Percentiles rank a stretch among this genome's conserved stretches.
phyloP scores from a whole-genome alignment of 495 filamentous ascomycete genomes.

The Aspergillus carlsbadensis region DNA sequence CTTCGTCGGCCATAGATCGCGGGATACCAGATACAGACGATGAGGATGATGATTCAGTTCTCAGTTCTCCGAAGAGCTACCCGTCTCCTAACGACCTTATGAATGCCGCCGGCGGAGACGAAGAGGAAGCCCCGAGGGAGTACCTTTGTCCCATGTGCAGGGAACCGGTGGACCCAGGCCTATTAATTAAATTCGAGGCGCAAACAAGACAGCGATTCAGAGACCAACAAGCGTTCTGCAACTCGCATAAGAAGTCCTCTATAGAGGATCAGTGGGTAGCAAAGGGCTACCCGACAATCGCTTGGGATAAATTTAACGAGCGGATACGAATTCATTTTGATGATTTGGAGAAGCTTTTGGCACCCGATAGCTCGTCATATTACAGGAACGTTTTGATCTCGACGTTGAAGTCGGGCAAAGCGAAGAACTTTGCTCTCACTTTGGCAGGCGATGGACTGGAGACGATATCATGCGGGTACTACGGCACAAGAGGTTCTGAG shows the following conservation, averaged over 20 bases:
- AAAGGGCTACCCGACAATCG: conserved; percentile 72
- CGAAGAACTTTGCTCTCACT: conserved; percentile 58
- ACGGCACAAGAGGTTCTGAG: conserved; percentile 73
- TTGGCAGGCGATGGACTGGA: conserved; percentile 36
- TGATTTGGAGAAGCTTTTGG: conserved; percentile 58
- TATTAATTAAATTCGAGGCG: conserved; percentile 47
- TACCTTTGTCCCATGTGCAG: conserved; percentile 68
- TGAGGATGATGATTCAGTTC: conserved; percentile 22
- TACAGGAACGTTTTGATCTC: conserved; percentile 61
- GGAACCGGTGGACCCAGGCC: conserved; percentile 51
- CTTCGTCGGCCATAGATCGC: conserved; percentile 15
- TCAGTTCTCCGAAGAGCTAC: conserved; percentile 21
- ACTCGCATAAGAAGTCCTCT: conserved; percentile 59
- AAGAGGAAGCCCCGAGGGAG: conserved; percentile 3
- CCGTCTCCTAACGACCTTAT: not conserved
- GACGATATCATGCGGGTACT: conserved; percentile 72
- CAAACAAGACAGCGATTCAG: conserved; percentile 55
- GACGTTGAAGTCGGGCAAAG: conserved; percentile 58
- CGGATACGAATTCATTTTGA: conserved; percentile 58
- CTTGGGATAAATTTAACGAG: conserved; percentile 69
- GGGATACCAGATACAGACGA: conserved; percentile 22
- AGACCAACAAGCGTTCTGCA: conserved; percentile 68
- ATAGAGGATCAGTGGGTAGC: conserved; percentile 61
- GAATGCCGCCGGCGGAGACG: conserved; percentile 11
- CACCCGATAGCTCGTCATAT: conserved; percentile 53